These are phyloP conservation scores for Blastobotrys chiropterorum DNA, from an alignment of 805 yeast genomes.

Conservation along the genomic window DNA sequence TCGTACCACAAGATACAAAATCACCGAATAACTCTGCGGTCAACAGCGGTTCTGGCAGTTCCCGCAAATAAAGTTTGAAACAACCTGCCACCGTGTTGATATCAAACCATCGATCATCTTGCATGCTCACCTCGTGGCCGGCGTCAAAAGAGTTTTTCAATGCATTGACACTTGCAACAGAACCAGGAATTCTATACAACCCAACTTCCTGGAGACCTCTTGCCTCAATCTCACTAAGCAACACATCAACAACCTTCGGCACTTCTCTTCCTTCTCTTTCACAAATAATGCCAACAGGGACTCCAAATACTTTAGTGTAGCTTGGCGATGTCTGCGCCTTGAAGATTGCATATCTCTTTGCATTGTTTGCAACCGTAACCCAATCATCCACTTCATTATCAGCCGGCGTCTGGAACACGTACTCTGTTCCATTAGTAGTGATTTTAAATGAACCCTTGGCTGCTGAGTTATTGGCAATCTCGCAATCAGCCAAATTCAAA, in stretches of 20 bases:
- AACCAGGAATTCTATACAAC: constrained; percentile 69
- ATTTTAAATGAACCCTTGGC: constrained; percentile 32
- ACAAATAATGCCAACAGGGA: constrained; percentile 73
- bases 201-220: constrained; percentile 90
- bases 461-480: constrained; percentile 34
- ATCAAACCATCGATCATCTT: constrained; percentile 62
- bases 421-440: constrained; percentile 45
- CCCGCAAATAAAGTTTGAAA: constrained; percentile 76
- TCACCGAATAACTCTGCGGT: constrained; percentile 58
- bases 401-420: constrained; percentile 58
- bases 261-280: constrained; percentile 55
- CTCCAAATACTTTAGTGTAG: constrained; percentile 66
- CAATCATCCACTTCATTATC: constrained; percentile 67
- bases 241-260: constrained; percentile 60
- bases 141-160: constrained; percentile 51
- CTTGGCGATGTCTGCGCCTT: constrained; percentile 14
- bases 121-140: constrained; percentile 38
- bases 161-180: constrained; percentile 50
- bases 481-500: constrained; percentile 40
- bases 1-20: constrained; percentile 35
- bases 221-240: constrained; percentile 72
- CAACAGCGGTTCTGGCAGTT: constrained; percentile 77
- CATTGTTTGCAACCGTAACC: constrained; percentile 39
- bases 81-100: constrained; percentile 85
- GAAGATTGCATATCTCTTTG: constrained; percentile 23